Conservation (phyloP, 2,329 filamentous ascomycete genomes). For the Paraphaeosphaeria minitans region DNA sequence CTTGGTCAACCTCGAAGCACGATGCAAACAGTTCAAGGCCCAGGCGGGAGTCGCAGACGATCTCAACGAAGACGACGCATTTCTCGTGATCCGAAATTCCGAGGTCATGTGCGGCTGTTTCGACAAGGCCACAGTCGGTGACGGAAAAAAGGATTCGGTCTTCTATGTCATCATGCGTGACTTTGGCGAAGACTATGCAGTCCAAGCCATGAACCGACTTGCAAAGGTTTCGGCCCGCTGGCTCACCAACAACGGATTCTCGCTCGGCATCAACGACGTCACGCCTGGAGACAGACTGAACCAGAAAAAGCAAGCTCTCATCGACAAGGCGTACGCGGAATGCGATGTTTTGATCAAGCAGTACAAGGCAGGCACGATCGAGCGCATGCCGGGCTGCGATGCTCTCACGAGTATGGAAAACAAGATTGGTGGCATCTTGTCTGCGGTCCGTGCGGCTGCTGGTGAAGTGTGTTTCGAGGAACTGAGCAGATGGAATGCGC, state of each 20-base stretch:
- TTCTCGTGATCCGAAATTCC: conserved; percentile 92
- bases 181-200: conserved; percentile 87
- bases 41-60: conserved; percentile 72
- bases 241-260: conserved; percentile 90
- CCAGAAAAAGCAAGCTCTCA: conserved; percentile 74
- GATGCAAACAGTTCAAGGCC: conserved; percentile 80
- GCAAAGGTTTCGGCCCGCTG: conserved; percentile 88
- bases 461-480: conserved; percentile 90
- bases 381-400: conserved; percentile 86
- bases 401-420: conserved; percentile 93
- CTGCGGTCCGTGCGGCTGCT: conserved; percentile 86
- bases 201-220: conserved; percentile 89
- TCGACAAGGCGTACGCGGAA: conserved; percentile 76
- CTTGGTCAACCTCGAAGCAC: conserved; percentile 88
- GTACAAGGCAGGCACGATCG: conserved; percentile 79
- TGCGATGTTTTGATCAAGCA: conserved; percentile 83
- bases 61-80: conserved; percentile 75
- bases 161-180: conserved; percentile 97
- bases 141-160: conserved; percentile 95
- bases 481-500: conserved; percentile 88
- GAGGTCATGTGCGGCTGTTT: conserved; percentile 97
- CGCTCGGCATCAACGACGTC: conserved; percentile 93
- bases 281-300: conserved; percentile 77
- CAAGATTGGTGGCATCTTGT: conserved; percentile 86
- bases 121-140: conserved; percentile 97